phyloP scores from a whole-genome alignment of 2,329 filamentous ascomycete species.

The Sordariomycetes sp. region DNA sequence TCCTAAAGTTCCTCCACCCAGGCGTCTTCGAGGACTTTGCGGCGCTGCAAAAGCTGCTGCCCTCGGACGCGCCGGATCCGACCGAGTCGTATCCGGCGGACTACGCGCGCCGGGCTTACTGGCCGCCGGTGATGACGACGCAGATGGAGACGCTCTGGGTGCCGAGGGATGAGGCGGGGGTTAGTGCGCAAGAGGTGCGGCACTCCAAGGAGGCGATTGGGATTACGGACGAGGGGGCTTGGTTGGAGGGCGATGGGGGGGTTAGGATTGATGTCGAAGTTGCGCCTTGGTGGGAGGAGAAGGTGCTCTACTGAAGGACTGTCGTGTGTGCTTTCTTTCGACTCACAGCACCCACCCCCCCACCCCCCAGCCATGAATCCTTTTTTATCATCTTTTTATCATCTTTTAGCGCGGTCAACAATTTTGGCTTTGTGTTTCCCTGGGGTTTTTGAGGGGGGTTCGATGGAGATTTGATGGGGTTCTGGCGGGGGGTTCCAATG shows the following conservation, averaged over 20 bases:
- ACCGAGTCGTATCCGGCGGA: slow-evolving; percentile 33
- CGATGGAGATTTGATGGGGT: too few relatives aligned
- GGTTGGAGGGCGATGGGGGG: slow-evolving; percentile 34
- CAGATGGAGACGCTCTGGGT: slow-evolving; percentile 60
- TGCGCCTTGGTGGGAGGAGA: slow-evolving; percentile 21
- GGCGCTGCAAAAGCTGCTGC: slow-evolving; percentile 22
- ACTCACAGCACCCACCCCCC: too few relatives aligned
- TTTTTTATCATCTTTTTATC: too few relatives aligned
- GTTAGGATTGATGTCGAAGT: slow-evolving; percentile 21
- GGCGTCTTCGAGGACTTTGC: slow-evolving; percentile 64
- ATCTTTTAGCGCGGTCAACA: too few relatives aligned
- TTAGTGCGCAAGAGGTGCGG: slow-evolving; percentile 57
- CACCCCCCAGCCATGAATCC: background rate
- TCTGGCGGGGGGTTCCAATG: too few relatives aligned
- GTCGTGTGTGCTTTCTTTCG: background rate
- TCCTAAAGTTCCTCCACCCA: slow-evolving; percentile 62
- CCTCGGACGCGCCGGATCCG: slow-evolving; percentile 12
- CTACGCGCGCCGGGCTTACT: slow-evolving; percentile 54
- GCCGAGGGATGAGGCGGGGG: slow-evolving; percentile 54
- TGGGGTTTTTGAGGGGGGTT: too few relatives aligned
- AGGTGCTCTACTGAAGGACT: slow-evolving; percentile 25
- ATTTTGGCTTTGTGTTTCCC: too few relatives aligned
- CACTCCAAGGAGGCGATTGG: slow-evolving; percentile 53
- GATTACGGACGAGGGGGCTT: slow-evolving; percentile 61
- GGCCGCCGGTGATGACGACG: slow-evolving; percentile 53